These are phyloP conservation scores for Obba rivulosa DNA, from an alignment of 768 basidiomycete species.

Conservation along the genomic window DNA sequence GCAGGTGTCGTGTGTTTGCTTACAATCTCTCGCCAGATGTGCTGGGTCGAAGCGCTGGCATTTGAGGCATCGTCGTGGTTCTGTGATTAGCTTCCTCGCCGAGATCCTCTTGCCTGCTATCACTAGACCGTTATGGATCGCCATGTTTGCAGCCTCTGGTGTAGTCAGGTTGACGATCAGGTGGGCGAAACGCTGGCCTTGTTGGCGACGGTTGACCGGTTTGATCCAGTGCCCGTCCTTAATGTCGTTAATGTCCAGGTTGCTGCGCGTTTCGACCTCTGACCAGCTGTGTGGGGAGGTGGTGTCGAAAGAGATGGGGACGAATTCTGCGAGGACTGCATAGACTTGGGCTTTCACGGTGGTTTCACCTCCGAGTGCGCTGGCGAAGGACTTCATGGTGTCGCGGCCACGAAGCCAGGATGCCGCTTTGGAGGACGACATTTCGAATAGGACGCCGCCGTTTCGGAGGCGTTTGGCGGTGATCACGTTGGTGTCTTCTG, in stretches of 20 bases:
- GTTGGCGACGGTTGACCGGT: constrained; percentile 5
- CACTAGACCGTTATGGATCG: constrained; percentile 16
- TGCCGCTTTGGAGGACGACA: constrained; percentile 7
- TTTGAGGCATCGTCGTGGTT: constrained; percentile 22
- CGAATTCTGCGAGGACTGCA: neutral
- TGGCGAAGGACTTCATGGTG: neutral
- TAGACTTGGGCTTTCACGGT: neutral
- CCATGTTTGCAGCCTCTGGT: constrained; percentile 18
- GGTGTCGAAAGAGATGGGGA: constrained; percentile 17
- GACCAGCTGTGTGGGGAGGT: neutral
- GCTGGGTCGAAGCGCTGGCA: constrained; percentile 16
- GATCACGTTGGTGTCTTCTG: neutral
- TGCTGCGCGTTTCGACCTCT: constrained; percentile 14
- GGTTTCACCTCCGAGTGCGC: neutral
- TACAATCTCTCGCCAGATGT: constrained; percentile 15
- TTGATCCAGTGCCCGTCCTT: constrained; percentile 21
- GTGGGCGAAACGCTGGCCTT: constrained; percentile 19
- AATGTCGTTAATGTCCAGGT: neutral
- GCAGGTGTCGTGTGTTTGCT: constrained; percentile 7
- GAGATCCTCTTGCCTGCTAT: constrained; percentile 11
- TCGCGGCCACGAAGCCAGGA: constrained; percentile 11
- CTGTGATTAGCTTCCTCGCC: constrained; percentile 13
- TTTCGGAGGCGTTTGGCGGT: constrained; percentile 1
- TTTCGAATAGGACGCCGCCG: constrained; percentile 13
- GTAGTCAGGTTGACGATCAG: constrained; percentile 17